A percentile compares a stretch with the other conserved stretches of the same genome.
phyloP scores from a whole-genome alignment of 768 basidiomycete species.

The Amanita muscaria region DNA sequence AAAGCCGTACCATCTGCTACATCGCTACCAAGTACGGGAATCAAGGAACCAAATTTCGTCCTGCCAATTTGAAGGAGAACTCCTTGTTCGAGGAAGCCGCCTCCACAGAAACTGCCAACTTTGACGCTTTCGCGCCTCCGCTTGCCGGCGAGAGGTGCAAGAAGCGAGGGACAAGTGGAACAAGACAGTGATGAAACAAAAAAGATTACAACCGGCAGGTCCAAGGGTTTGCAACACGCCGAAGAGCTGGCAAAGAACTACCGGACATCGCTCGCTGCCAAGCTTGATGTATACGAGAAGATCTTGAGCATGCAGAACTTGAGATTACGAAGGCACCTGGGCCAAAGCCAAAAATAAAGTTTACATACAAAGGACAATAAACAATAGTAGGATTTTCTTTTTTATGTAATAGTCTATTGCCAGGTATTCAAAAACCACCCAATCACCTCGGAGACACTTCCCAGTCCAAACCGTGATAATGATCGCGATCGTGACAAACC shows the following conservation, averaged over 20 bases:
- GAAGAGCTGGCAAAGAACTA: conserved; percentile 18
- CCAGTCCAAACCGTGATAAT: too few relatives aligned
- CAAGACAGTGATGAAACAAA: too few relatives aligned
- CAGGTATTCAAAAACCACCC: too few relatives aligned
- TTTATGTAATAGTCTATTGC: too few relatives aligned
- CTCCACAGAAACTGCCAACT: conserved; percentile 44
- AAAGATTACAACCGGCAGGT: conserved; percentile 10
- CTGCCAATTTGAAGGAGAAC: conserved; percentile 26
- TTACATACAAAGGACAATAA: too few relatives aligned
- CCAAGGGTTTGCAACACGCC: conserved; percentile 21
- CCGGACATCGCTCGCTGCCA: conserved; percentile 25
- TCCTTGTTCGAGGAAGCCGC: conserved; percentile 46
- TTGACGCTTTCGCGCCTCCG: conserved; percentile 36
- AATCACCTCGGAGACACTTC: too few relatives aligned
- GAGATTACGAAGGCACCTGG: too few relatives aligned
- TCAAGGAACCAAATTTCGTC: conserved; percentile 44
- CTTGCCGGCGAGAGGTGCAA: conserved; percentile 42
- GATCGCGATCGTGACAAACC: too few relatives aligned
- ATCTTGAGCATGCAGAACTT: conserved; percentile 49
- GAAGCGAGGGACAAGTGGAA: conserved; percentile 32
- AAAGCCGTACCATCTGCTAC: conserved; percentile 58
- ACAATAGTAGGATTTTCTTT: too few relatives aligned
- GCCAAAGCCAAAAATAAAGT: too few relatives aligned
- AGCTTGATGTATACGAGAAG: conserved; percentile 45
- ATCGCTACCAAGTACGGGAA: conserved; percentile 43